Base-by-base conservation (phyloP, 2,329 filamentous ascomycete genomes). In the Nemania abortiva region DNA sequence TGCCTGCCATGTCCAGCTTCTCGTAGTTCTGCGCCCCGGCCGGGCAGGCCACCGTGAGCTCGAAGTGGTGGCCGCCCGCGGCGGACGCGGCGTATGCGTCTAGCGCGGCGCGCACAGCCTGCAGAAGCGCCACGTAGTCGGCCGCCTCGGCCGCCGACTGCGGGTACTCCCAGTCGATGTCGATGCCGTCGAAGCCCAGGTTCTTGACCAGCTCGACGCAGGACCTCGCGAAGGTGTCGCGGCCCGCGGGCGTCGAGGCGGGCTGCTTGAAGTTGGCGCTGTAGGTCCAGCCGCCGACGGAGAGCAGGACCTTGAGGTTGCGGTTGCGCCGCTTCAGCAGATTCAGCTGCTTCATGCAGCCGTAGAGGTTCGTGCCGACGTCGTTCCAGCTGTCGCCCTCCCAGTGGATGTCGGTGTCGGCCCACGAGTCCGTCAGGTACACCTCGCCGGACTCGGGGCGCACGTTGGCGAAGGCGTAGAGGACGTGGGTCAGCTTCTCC, bases 281-380 rank as follows among this genome's bases (percentile, higher is more conserved):
- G 80, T 97, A 97, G 0, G 94, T 97, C 94, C 94, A 98, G 59
- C 95, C 95, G 70, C 95, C 95, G 70, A 98, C 93, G 63, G 91
- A 94, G 4, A 98, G 87, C 13, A 98, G 86, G 3, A 96, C 84
- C 80, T 97, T 97, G 70, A 98, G 85, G 74, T 95, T 90, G 56
- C 94, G 91, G 80, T 97, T 92, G 70, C 87, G 85, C 72, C 89
- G 88, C 84, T 98, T 98, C 54, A 95, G 87, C 1, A 97, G 84
- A 79, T 92, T 93, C 42, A 97, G 87, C 82, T 97, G 94, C 84
- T 97, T 97, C 72, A 96, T 80, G 78, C 92, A 95, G 60, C 95
- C 95, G 78, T 97, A 97, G 42, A 97, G 84, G 79, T 98, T 97
- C 69, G 87, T 92, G 56, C 93, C 94, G 0, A 79, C 75, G 70